Evolutionary conservation across 106 monocot species (phyloP), one percentile per base, ranked within the genome.

Genomic region (Xerophyta viscosa): DNA sequence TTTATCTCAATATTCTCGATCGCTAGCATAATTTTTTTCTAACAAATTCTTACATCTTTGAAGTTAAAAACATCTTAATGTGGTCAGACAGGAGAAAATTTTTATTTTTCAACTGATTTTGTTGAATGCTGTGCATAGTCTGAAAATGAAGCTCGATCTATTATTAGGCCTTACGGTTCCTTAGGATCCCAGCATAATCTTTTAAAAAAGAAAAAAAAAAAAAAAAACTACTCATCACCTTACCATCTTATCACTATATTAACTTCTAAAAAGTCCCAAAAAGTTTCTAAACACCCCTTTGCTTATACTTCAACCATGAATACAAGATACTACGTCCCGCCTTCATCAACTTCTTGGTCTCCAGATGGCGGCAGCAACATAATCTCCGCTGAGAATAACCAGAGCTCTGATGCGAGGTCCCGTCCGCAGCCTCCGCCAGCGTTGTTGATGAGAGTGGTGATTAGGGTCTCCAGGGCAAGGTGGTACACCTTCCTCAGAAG

Each of bases 401-500:
- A 21, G 21, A 41, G 20, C 1, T 12, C 39, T 15, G 6, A 36
- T 36, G 39, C 39, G 15, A 39, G 39, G 39, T 39, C 39, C 15
- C 39, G 41, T 22, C 22, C 33, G 46, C 72, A 46, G 2, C 11
- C 70, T 13, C 60, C 28, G 41, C 48, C 60, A 0, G 48, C 71
- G 3, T 33, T 78, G 21, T 24, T 82, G 57, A 29, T 73, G 56
- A 66, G 88, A 31, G 20, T 44, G n/a, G 80, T 57, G 29, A 42
- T 63, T 75, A 65, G 70, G 59, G 41, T 79, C 0, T 81, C 94
- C 2, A 65, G 94, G 28, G 75, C 94, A 15, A 56, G 88, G 33
- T 96, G 88, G 88, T 88, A 78, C 66, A 60, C 70, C 48, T 84
- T 94, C 67, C 39, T 84, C 64, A 58, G 88, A 43, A 57, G 70